Conservation (phyloP, 2,329 filamentous ascomycete genomes). For the Phaeosphaeriaceae sp. region DNA sequence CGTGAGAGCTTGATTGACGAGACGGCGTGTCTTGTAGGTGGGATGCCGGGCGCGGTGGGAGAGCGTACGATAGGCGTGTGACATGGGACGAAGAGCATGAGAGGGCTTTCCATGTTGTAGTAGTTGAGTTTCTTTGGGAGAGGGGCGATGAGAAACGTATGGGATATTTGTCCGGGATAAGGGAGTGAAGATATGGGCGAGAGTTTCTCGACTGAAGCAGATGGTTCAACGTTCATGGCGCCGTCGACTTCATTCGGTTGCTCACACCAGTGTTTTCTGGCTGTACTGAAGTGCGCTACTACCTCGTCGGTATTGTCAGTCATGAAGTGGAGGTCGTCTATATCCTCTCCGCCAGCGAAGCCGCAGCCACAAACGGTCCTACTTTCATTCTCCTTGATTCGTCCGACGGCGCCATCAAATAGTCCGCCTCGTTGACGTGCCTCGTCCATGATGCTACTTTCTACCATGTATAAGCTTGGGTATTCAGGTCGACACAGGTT, state of each 20-base stretch:
- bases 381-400: slow-evolving; percentile 11
- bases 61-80: slow-evolving; percentile 3
- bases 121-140: slow-evolving; percentile 11
- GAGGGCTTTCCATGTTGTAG: slow-evolving; percentile 4
- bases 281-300: not conserved
- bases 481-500: slow-evolving; percentile 35
- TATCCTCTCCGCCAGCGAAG: slow-evolving; percentile 1
- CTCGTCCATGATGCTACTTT: slow-evolving; percentile 34
- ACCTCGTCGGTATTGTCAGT: not conserved
- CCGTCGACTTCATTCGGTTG: no score
- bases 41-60: not conserved
- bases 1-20: slow-evolving; percentile 1
- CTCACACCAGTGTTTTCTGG: no score
- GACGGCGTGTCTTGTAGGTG: no score
- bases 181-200: not conserved
- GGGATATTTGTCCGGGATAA: no score
- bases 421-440: slow-evolving; percentile 19
- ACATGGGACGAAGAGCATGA: no score
- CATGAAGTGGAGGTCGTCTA: slow-evolving; percentile 10
- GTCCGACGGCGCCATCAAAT: slow-evolving; percentile 31
- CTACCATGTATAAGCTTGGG: slow-evolving; percentile 36
- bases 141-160: no score
- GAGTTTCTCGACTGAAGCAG: not conserved
- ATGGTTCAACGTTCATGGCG: no score
- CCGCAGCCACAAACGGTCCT: slow-evolving; percentile 5